Evolutionary conservation across 2,329 filamentous ascomycete genomes (phyloP), one percentile per base, ranked within the genome.

Genomic region (Microdochium trichocladiopsis): DNA sequence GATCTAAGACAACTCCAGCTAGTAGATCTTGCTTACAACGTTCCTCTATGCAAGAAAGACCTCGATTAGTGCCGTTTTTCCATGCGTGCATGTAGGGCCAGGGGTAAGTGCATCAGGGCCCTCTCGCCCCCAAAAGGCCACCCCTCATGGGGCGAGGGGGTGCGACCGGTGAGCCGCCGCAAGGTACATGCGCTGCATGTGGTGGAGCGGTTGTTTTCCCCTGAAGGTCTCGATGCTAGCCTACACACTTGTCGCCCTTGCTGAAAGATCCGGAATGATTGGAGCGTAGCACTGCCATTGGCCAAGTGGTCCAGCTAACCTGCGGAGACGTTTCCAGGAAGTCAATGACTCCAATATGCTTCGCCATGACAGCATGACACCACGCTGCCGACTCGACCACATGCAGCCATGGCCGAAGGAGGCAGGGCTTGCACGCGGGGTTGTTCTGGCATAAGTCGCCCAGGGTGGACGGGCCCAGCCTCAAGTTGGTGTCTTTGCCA

Each of bases 291-390:
- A 18, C 11, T 41, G 6, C 11, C 36, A 9, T 16, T 45, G 11
- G 16, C 41, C 14, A 3, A 8, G n/a, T 8, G n/a, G 5, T 16
- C 41, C 5, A 18, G 41, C 6, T 12, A 6, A 16, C 11, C 11
- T 45, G 12, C 28, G 8, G 28, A 14, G 28, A 8, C 8, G 28
- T 14, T 31, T 31, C 28, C 28, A 14, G 12, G 36, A 47, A 57
- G 49, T 60, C 58, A 48, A 58, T 60, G 58, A 60, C 58, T 50
- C 54, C 58, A 60, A 56, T 51, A 58, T 47, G 54, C 31, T n/a
- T 36, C 25, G 24, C 45, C 50, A 50, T 55, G 52, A 53, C 53
- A 57, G n/a, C 52, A 52, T 45, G 24, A 47, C 49, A 16, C 6
- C 16, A 45, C 12, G 18, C 5, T 45, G 41, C 22, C 16, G 41